These are phyloP conservation scores for Aspergillus sojae DNA, from an alignment of 2,329 filamentous ascomycete genomes.

Conservation along the genomic window DNA sequence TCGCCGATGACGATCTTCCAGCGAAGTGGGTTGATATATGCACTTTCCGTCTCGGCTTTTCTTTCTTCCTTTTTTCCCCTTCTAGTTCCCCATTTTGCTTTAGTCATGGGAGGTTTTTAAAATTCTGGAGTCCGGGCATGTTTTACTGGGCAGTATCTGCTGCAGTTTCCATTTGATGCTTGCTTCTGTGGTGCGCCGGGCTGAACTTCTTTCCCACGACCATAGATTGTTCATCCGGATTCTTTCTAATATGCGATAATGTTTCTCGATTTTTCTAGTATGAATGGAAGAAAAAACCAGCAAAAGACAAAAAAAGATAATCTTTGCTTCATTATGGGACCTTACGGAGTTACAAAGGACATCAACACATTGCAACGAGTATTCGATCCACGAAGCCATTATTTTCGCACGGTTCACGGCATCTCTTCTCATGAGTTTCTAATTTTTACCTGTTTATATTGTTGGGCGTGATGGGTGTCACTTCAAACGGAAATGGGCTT, in stretches of 20 bases:
- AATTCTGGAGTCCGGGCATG: conserved; percentile 41
- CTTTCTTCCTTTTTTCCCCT: conserved; percentile 6
- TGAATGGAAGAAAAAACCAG: conserved; percentile 29
- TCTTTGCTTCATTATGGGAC: conserved; percentile 7
- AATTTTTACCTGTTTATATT: not conserved
- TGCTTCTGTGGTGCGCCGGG: conserved; percentile 32
- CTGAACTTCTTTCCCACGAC: conserved; percentile 33
- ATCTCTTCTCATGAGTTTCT: conserved; percentile 1
- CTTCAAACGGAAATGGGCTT: not conserved
- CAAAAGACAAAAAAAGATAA: conserved; percentile 26
- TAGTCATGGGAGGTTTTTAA: conserved; percentile 34
- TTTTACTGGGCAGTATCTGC: conserved; percentile 36
- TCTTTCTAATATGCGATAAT: conserved; percentile 15
- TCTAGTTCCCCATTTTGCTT: conserved; percentile 24
- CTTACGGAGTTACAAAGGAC: not conserved
- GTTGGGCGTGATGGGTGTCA: not conserved
- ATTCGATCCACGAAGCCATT: not conserved
- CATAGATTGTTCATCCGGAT: conserved; percentile 35
- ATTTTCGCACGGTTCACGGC: not conserved
- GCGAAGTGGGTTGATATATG: conserved; percentile 27
- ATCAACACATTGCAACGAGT: conserved; percentile 1
- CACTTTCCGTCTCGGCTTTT: conserved; percentile 28
- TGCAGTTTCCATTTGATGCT: conserved; percentile 28
- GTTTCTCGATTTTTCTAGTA: conserved; percentile 30
- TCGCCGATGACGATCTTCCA: conserved; percentile 27